Percentiles rank a stretch among this genome's conserved stretches.
These are phyloP conservation scores for Russula virescens DNA, from an alignment of 768 basidiomycete genomes.

Conservation along the genomic window DNA sequence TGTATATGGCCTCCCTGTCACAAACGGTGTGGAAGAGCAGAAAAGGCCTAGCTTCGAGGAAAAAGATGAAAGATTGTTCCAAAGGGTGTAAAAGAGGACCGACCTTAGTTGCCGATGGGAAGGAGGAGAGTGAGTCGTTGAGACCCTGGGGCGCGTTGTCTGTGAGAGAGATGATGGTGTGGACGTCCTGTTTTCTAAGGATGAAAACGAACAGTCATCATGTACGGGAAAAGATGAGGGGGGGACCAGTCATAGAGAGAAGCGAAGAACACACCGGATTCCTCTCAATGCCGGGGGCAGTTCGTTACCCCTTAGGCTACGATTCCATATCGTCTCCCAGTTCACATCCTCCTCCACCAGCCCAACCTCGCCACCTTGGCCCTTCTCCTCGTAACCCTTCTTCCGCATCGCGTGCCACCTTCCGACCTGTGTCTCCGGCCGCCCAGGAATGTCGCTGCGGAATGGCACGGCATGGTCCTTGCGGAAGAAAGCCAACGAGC, in stretches of 20 bases:
- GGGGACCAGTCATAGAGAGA: neutral
- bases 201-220: neutral
- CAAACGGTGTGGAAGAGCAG: slow-evolving; percentile 71
- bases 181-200: slow-evolving; percentile 26
- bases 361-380: slow-evolving; percentile 3
- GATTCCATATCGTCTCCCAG: slow-evolving; percentile 52
- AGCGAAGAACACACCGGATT: slow-evolving; percentile 34
- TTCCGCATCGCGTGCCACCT: slow-evolving; percentile 60
- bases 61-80: neutral
- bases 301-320: slow-evolving; percentile 23
- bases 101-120: slow-evolving; percentile 48
- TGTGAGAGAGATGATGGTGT: slow-evolving; percentile 47
- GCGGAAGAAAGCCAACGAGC: slow-evolving; percentile 55
- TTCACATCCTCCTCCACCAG: slow-evolving; percentile 30
- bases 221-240: neutral
- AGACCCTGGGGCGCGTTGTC: slow-evolving; percentile 57
- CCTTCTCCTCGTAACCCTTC: slow-evolving; percentile 12
- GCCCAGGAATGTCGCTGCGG: slow-evolving; percentile 58
- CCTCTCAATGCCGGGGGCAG: slow-evolving; percentile 38
- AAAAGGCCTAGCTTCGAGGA: slow-evolving; percentile 53
- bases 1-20: slow-evolving; percentile 70
- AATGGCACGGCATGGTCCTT: slow-evolving; percentile 42
- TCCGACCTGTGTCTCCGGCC: slow-evolving; percentile 56
- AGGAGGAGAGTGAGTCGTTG: slow-evolving; percentile 37
- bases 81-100: slow-evolving; percentile 23